Evolutionary conservation across 306 rosid genomes (phyloP), one percentile per base, ranked within the genome.

Genomic region (Vigna radiata): DNA sequence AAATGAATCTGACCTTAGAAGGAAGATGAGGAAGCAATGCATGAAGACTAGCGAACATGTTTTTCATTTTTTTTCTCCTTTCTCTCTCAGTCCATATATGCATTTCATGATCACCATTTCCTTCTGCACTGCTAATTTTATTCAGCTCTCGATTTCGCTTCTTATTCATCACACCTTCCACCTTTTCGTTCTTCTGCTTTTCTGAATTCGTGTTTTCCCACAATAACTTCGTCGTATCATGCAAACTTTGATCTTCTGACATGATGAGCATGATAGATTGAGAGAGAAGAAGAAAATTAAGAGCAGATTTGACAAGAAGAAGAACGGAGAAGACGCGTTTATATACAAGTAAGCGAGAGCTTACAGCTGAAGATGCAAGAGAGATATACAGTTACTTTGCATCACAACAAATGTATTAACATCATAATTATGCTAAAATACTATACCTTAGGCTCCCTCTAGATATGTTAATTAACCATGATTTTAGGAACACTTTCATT

Each of bases 51-150:
- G 85, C 8, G 23, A 90, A 95, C 97, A 95, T 86, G 79, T 77
- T 85, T 75, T 84, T 87, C 96, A 95, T 90, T 90, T 88, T 95
- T 86, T 88, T 95, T 83, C 97, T 87, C 79, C 97, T 88, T 70
- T 95, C 91, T 77, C 97, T 90, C 82, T 94, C 97, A 0, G 92
- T 86, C 91, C 87, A 87, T 25, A 92, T 88, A 36, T 92, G 95
- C 21, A 83, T 59, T 8, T 86, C 92, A 79, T 90, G 89, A 31
- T 82, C 87, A 21, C 33, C 55, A 55, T 43, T 72, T 23, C 9
- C 68, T 19, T 55, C 65, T 52, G 17, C 25, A 46, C 12, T 68
- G 14, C 3, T n/a, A 19, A 46, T 78, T 3, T 64, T 76, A 17
- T 46, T 48, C 2, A 43, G 66, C 23, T n/a, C 56, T 1, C 21